Conservation (phyloP, 768 basidiomycete genomes). For the Hebeloma cylindrosporum region DNA sequence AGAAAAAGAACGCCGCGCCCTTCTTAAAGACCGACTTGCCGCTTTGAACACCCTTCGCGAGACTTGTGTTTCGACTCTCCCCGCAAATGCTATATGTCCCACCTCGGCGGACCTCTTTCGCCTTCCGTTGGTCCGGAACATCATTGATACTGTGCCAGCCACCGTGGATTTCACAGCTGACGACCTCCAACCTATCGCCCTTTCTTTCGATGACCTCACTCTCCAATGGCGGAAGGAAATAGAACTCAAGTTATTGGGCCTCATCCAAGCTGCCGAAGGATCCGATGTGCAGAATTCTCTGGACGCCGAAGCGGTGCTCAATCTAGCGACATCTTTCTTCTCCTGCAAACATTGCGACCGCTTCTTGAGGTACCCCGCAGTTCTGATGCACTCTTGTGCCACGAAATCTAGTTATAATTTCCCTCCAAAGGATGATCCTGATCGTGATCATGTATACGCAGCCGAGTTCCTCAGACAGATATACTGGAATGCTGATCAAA, state of each 20-base stretch:
- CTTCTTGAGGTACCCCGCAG: conserved; percentile 8
- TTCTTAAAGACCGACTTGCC: conserved; percentile 1
- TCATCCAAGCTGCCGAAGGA: neutral
- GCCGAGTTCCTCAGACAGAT: neutral
- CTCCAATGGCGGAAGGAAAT: conserved; percentile 1
- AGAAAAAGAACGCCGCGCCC: neutral
- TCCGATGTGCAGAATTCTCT: neutral
- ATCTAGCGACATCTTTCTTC: conserved; percentile 29
- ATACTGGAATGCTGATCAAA: conserved; percentile 8
- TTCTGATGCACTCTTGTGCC: conserved; percentile 10
- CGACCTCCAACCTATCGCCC: neutral
- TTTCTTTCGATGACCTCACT: conserved; percentile 1
- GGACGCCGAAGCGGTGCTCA: conserved; percentile 13
- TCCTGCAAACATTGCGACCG: conserved; percentile 4
- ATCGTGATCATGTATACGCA: neutral
- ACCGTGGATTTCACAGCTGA: neutral
- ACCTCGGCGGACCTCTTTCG: neutral
- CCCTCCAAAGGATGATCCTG: neutral
- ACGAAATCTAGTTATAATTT: neutral
- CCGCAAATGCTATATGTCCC: neutral
- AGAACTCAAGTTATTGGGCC: conserved; percentile 1
- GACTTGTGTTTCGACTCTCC: neutral
- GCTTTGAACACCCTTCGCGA: neutral
- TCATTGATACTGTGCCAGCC: neutral
- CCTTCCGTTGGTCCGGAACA: neutral